Evolutionary conservation across 345 rosid species (phyloP).

Genomic region (Bruguiera sexangula): DNA sequence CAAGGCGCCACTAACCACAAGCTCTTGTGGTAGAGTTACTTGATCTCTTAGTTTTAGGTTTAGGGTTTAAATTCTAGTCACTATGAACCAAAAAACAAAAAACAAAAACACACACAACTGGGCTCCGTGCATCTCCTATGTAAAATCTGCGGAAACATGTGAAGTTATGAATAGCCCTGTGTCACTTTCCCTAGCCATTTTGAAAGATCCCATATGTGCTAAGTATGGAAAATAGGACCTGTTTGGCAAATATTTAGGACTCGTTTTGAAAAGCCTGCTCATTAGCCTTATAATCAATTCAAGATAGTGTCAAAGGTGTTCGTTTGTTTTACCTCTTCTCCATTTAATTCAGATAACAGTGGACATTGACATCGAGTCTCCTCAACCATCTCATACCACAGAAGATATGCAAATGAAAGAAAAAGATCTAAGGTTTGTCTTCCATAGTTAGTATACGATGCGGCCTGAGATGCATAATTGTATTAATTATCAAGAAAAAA

Average conservation of each 20-base stretch:
- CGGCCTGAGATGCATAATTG: neutral
- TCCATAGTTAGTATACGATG: conserved; percentile 6
- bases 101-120: too few relatives aligned
- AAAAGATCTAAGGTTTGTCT: conserved; percentile 51
- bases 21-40: too few relatives aligned
- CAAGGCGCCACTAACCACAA: too few relatives aligned
- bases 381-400: conserved; percentile 32
- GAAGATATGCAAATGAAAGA: conserved; percentile 50
- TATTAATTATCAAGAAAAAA: neutral
- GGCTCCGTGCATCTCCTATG: too few relatives aligned
- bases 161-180: neutral
- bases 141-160: too few relatives aligned
- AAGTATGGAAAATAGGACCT: too few relatives aligned
- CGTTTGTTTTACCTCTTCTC: conserved; percentile 14
- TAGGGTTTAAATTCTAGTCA: too few relatives aligned
- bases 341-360: conserved; percentile 49
- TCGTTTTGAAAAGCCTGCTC: neutral
- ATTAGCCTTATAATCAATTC: conserved; percentile 1
- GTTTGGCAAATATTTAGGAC: too few relatives aligned
- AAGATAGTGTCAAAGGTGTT: neutral
- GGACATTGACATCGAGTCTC: conserved; percentile 62
- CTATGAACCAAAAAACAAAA: too few relatives aligned
- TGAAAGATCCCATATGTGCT: too few relatives aligned
- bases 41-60: too few relatives aligned
- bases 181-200: neutral